These are phyloP conservation scores for Salix brachista DNA, from an alignment of 345 rosid genomes.

Conservation along the genomic window DNA sequence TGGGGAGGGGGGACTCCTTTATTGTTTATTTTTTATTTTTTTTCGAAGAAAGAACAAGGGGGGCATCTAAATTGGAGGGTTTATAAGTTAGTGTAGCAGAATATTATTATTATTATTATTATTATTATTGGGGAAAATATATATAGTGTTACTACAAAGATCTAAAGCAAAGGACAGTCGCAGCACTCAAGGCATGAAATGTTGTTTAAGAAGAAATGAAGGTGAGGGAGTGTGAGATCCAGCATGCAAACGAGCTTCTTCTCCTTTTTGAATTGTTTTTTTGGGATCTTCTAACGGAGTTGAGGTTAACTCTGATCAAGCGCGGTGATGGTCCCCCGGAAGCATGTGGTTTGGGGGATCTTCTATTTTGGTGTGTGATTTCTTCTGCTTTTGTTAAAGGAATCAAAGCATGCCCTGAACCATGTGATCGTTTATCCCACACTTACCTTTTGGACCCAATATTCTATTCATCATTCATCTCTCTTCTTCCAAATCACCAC, in stretches of 20 bases:
- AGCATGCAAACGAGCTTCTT: conserved; percentile 41
- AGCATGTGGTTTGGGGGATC: conserved; percentile 45
- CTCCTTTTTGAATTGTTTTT: conserved; percentile 25
- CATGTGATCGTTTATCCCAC: conserved; percentile 49
- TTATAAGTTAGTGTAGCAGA: no score
- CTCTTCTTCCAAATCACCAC: no score
- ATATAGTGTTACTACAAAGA: conserved; percentile 31
- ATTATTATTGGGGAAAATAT: not conserved
- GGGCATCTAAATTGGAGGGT: no score
- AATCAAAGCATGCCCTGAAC: conserved; percentile 49
- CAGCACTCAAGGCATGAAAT: conserved; percentile 42
- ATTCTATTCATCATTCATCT: conserved; percentile 4
- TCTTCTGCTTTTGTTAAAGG: conserved; percentile 37
- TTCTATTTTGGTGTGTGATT: conserved; percentile 8
- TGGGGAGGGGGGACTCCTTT: not conserved
- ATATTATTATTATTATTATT: no score
- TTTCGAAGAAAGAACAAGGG: no score
- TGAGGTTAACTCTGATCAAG: conserved; percentile 11
- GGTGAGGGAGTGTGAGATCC: conserved; percentile 31
- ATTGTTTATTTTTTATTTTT: no score
- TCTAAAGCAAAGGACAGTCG: conserved; percentile 23
- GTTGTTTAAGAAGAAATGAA: conserved; percentile 33
- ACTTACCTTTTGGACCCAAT: conserved; percentile 19
- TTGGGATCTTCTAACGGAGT: conserved; percentile 53
- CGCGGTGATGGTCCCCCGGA: conserved; percentile 45